Conservation (phyloP, 495 filamentous ascomycete genomes). For the Neurospora tetraspora region DNA sequence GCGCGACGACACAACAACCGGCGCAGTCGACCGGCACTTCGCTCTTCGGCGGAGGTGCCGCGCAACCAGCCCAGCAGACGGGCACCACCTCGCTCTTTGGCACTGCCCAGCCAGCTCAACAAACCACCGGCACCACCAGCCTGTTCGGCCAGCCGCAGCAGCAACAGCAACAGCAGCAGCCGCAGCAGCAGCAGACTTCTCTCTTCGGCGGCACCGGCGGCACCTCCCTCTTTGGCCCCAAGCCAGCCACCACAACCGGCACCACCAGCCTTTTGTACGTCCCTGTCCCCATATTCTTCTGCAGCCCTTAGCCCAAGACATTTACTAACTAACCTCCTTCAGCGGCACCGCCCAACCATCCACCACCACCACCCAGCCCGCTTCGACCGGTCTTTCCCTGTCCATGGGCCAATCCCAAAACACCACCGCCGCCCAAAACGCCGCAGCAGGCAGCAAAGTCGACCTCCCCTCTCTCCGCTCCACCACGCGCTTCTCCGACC, state of each 20-base stretch:
- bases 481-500: conserved; percentile 84
- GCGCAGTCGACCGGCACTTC: conserved; percentile 6
- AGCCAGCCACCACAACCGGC: conserved; percentile 10
- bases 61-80: conserved; percentile 12
- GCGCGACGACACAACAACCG: conserved; percentile 3
- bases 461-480: conserved; percentile 65
- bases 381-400: conserved; percentile 21
- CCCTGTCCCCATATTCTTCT: conserved; percentile 12
- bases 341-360: conserved; percentile 15
- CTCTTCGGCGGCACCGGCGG: conserved; percentile 32
- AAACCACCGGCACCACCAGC: conserved; percentile 5
- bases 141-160: conserved; percentile 10
- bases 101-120: conserved; percentile 4
- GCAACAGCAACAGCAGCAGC: conserved; percentile 6
- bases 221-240: conserved; percentile 31
- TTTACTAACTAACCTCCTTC: conserved; percentile 9
- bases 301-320: not conserved
- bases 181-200: conserved; percentile 8
- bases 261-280: conserved; percentile 42
- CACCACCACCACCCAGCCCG: not conserved
- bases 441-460: conserved; percentile 63
- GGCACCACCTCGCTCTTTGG: conserved; percentile 13
- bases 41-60: conserved; percentile 2
- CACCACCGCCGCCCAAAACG: conserved; percentile 27
- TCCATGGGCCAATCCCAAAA: conserved; percentile 32